Evolutionary conservation across 140 eudicot species (phyloP).

Genomic region (Ambrosia hybrid): DNA sequence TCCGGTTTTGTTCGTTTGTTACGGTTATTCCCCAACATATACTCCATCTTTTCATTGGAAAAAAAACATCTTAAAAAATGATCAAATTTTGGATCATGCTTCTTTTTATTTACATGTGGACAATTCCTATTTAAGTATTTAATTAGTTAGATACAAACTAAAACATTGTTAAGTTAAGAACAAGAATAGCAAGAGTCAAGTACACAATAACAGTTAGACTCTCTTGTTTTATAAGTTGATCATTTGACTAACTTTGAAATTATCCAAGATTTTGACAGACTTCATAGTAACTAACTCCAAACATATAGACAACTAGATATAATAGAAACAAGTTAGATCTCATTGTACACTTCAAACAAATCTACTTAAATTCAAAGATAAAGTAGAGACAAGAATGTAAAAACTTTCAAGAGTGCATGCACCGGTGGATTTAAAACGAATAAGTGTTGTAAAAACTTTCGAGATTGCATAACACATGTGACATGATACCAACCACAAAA

Average conservation of each 20-base stretch:
- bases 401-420: background rate
- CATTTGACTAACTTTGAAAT: slow-evolving; percentile 13
- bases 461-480: slow-evolving; percentile 5
- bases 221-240: slow-evolving; percentile 11
- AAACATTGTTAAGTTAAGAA: slow-evolving; percentile 3
- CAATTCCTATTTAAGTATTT: background rate
- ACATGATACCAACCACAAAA: background rate
- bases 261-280: slow-evolving; percentile 18
- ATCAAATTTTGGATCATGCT: slow-evolving; percentile 9
- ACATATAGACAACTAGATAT: slow-evolving; percentile 9
- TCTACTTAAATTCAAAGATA: background rate
- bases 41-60: too few relatives aligned
- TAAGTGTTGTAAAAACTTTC: slow-evolving; percentile 20
- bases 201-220: background rate
- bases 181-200: slow-evolving; percentile 5
- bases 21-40: too few relatives aligned
- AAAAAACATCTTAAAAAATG: background rate
- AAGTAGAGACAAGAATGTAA: slow-evolving; percentile 19
- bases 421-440: too few relatives aligned
- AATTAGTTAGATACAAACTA: slow-evolving; percentile 11
- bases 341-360: slow-evolving; percentile 2
- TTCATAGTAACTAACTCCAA: slow-evolving; percentile 15
- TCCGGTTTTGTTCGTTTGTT: too few relatives aligned
- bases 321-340: background rate
- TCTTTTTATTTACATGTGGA: background rate